phyloP scores from a whole-genome alignment of 352 stramenopile species.

The Pythium dissimile region DNA sequence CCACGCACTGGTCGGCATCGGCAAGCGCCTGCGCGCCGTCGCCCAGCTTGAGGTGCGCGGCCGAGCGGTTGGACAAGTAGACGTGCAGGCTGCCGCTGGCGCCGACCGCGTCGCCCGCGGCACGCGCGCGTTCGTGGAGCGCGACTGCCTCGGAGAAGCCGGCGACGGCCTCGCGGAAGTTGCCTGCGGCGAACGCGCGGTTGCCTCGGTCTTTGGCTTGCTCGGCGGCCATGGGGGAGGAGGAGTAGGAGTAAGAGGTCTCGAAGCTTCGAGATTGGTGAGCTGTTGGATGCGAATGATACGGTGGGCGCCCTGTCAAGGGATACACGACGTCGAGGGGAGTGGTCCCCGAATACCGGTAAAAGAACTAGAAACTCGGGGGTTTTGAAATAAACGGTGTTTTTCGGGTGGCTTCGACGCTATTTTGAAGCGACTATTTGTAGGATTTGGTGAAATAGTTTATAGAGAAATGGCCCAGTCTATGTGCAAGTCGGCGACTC shows the following conservation, averaged over 20 bases:
- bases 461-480: no score
- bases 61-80: slow-evolving; percentile 85
- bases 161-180: slow-evolving; percentile 62
- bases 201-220: slow-evolving; percentile 89
- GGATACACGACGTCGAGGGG: no score
- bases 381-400: no score
- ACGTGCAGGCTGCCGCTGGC: slow-evolving; percentile 32
- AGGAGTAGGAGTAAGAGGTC: neutral
- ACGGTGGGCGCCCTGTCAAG: no score
- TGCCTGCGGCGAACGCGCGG: slow-evolving; percentile 62
- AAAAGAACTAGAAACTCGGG: no score
- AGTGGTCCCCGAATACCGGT: no score
- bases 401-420: no score
- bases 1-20: slow-evolving; percentile 79
- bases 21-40: slow-evolving; percentile 59
- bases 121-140: no score
- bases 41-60: slow-evolving; percentile 74
- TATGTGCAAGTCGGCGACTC: no score
- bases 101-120: slow-evolving; percentile 10
- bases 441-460: no score
- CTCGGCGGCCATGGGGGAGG: slow-evolving; percentile 61
- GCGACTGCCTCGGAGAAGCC: slow-evolving; percentile 80
- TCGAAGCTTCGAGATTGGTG: slow-evolving; percentile 14
- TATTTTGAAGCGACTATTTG: no score
- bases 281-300: no score